Base-by-base conservation (phyloP, 2,329 filamentous ascomycete species). In the Sordariomycetes sp. region DNA sequence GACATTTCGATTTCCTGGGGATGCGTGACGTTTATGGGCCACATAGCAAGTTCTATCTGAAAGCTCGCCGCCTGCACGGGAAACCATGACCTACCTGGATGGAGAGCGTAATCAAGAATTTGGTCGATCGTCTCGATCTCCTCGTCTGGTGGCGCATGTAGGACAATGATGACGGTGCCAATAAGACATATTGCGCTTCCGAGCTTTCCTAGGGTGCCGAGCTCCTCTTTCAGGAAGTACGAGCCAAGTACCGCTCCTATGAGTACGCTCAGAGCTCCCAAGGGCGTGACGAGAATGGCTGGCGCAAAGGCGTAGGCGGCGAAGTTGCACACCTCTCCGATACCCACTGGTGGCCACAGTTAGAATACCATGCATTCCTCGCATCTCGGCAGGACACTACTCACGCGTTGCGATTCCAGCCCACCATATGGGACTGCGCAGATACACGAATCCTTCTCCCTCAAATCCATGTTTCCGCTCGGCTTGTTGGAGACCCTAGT, bases 361-460 rank as follows among this genome's bases (percentile, higher is more conserved):
- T 20, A 54, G 32, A 46, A 46, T 54, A 24, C 32, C 51, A 12
- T n/a, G n/a, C 20, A n/a, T 11, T 20, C n/a, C n/a, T 14, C 22
- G 18, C n/a, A n/a, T 11, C 11, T 11, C n/a, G 46, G 20, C 20
- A n/a, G 46, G 50, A 54, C 46, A 24, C 46, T 34, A 67, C 87
- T 72, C 80, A 96, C 90, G 84, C 68, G 91, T 95, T 64, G 87
- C 76, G 65, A 97, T 97, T 64, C 94, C 94, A 60, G 83, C 89
- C 94, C 94, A 99, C 94, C 94, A 99, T 66, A 93, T 79, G n/a
- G 93, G 92, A 70, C 89, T 97, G 70, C 87, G 89, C 59, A 99
- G 74, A 73, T 99, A 99, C 69, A 90, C 87, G 72, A 89, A 99
- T 59, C 94, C 94, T 66, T 97, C 94, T 65, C 95, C 94, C 70